Evolutionary conservation across 306 rosid genomes (phyloP).

Genomic region (Acmispon strigosus): DNA sequence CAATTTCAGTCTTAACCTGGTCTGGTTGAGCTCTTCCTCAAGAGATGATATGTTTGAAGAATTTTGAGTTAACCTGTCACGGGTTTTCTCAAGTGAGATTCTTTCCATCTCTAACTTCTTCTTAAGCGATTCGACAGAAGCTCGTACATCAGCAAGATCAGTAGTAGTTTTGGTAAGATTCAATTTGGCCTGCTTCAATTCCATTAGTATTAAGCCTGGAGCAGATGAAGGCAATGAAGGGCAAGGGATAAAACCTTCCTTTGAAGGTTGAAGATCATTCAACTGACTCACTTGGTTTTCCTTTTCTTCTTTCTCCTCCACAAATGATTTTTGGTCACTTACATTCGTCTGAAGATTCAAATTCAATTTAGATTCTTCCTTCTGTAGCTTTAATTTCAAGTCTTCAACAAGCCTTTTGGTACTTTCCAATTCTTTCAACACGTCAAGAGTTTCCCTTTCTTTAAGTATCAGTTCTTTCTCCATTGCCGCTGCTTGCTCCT

Average conservation of each 20-base stretch:
- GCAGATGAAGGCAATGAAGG: slow-evolving; percentile 21
- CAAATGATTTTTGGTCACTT: neutral
- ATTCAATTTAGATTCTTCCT: slow-evolving; percentile 25
- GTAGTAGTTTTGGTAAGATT: slow-evolving; percentile 64
- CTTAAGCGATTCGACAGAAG: slow-evolving; percentile 47
- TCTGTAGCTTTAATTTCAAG: slow-evolving; percentile 29
- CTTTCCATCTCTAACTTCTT: slow-evolving; percentile 79
- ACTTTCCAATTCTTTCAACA: slow-evolving; percentile 42
- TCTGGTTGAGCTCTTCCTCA: slow-evolving; percentile 69
- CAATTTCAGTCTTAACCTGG: slow-evolving; percentile 49
- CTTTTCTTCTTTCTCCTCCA: slow-evolving; percentile 15
- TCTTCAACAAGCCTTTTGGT: slow-evolving; percentile 36
- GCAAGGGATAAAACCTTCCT: slow-evolving; percentile 15
- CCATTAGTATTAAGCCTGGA: slow-evolving; percentile 42
- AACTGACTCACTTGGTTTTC: neutral
- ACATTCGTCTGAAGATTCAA: neutral
- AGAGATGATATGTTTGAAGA: slow-evolving; percentile 56
- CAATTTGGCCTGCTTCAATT: slow-evolving; percentile 82
- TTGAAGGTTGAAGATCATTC: slow-evolving; percentile 1
- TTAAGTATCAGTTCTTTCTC: slow-evolving; percentile 39
- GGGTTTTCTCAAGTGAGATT: slow-evolving; percentile 62
- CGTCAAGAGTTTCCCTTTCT: slow-evolving; percentile 45
- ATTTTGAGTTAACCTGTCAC: slow-evolving; percentile 54
- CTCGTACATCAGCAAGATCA: slow-evolving; percentile 67
- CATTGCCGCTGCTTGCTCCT: slow-evolving; percentile 30